Base-by-base conservation (phyloP, 495 filamentous ascomycete species). In the Mycothermus thermophilus region DNA sequence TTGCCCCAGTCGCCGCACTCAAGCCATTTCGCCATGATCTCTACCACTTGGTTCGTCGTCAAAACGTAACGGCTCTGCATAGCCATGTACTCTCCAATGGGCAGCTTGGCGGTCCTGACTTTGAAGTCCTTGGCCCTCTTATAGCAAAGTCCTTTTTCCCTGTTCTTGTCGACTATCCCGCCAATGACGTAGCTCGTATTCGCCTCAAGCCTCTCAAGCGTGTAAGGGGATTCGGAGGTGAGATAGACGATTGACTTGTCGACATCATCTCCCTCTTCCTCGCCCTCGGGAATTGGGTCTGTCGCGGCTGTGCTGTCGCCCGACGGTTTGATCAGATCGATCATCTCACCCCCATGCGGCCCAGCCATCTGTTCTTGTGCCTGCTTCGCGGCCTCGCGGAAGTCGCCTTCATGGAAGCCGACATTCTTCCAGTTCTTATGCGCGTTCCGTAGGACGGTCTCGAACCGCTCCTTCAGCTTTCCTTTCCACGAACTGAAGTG, bases 21-120 rank as follows among this genome's bases (percentile, higher is more conserved):
- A 35, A 99, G 46, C 83, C 90, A 99, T 39, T 75, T 73, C 19
- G 90, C 51, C 82, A 99, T 94, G 41, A 99, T 96, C 55, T 96
- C 90, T 27, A 81, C 67, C 1, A 99, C 90, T 49, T 99, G 90
- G 48, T 96, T 96, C 9, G 86, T 93, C 5, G 85, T 74, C 27
- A 99, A 58, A 2, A 99, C 79, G 37, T 73, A 71, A 10, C 90
- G 74, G 38, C 77, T 82, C 18, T 74, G 60, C 84, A 99, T 92
- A 34, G 80, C 65, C 65, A 99, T 78, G 44, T 80, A 96, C 12
- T 96, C 74, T 2, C 84, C 81, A 48, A 99, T 95, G 0, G 90
- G 90, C 15, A 99, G 52, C 54, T 82, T 88, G 0, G 88, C 90
- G 0, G 88, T 95, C 26, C 76, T 75, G 37, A 96, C 71, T 0